Evolutionary conservation across 129 eudicot species (phyloP).

Genomic region (Flaveria linearis): DNA sequence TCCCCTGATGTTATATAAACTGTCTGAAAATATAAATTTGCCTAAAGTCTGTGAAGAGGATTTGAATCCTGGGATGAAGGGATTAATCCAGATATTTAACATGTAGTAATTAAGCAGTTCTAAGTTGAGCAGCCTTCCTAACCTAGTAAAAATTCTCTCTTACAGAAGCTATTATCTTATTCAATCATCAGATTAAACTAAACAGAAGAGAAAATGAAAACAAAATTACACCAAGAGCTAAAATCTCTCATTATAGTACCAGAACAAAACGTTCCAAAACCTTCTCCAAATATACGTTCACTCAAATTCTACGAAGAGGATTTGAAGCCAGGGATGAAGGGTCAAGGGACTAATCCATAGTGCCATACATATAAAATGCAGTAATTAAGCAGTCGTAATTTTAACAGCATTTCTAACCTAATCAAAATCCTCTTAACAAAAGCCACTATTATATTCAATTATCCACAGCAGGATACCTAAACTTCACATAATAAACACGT

Average conservation of each 20-base stretch:
- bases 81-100: not conserved
- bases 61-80: not conserved
- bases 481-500: not conserved
- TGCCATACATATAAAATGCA: not conserved
- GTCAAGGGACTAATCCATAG: not conserved
- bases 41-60: not conserved
- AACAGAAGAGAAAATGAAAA: not conserved
- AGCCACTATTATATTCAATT: not conserved
- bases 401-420: not conserved
- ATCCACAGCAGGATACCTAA: constrained; percentile 20
- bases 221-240: constrained; percentile 9
- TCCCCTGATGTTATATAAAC: constrained; percentile 19
- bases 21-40: constrained; percentile 5
- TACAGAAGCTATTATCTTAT: constrained; percentile 2
- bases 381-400: not conserved
- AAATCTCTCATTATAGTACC: constrained; percentile 1
- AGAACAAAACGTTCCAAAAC: constrained; percentile 2
- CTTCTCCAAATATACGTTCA: constrained; percentile 5
- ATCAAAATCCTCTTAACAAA: not conserved
- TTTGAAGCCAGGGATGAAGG: not conserved
- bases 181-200: not conserved
- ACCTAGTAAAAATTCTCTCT: not conserved
- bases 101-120: constrained; percentile 3
- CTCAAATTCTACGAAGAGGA: not conserved
- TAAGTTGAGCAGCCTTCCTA: not conserved